Evolutionary conservation across 306 rosid species (phyloP), one percentile per base, ranked within the genome.

Genomic region (Quercus mongolica): DNA sequence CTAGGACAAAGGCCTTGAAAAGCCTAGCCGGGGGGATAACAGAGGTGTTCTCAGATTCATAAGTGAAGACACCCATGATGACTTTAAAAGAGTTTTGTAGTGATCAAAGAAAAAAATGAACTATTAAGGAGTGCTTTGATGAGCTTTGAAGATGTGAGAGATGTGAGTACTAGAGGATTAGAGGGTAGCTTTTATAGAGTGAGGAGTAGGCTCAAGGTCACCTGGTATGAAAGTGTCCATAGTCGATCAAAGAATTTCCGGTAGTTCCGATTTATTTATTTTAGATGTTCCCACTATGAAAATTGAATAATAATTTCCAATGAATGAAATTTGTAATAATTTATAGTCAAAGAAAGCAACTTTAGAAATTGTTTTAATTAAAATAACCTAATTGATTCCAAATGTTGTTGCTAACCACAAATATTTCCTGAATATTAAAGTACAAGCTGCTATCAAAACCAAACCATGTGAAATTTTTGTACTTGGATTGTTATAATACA

Each of bases 31-130:
- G 82, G 14, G 85, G 25, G 4, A 85, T 13, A 5, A 35, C 7
- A 0, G 89, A 85, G 55, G 23, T 4, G 12, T 17, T 6, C 46
- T 85, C 85, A 1, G 63, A 77, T 3, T 76, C 70, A 33, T 2
- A 81, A 69, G 75, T 62, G 67, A 76, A 81, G 19, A 76, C 86
- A 76, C 87, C 86, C 91, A 88, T 88, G 76, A 81, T 68, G 41
- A 49, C 2, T 14, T 14, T n/a, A 17, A 28, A 30, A 56, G 58
- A 7, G 28, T 13, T 20, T 4, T 6, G 6, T 58, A 11, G 25
- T 54, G 46, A 68, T 26, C 44, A 49, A 35, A 57, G 9, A 14
- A 38, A 6, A 6, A 3, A 28, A 25, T 1, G 57, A 71, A 2
- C 30, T 10, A 10, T 20, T 0, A 18, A 63, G 79, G 62, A 25